phyloP scores from a whole-genome alignment of 2,329 filamentous ascomycete species.

The Stachybotrys elegans region DNA sequence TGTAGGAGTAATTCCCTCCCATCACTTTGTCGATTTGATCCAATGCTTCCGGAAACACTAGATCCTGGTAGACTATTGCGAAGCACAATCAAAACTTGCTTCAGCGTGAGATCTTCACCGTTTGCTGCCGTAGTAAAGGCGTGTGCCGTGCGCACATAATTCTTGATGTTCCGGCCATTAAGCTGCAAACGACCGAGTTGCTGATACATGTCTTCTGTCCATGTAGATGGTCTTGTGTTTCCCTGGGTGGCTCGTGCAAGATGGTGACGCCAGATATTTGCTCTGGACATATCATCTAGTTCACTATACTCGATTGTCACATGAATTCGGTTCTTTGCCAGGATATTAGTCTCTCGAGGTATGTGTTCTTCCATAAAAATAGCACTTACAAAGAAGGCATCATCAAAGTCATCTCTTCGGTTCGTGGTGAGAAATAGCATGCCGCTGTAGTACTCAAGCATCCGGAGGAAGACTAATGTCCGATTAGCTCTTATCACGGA shows the following conservation, averaged over 20 bases:
- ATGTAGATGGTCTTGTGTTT: neutral
- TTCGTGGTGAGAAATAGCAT: neutral
- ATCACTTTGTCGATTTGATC: no score
- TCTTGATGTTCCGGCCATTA: neutral
- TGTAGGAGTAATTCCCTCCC: no score
- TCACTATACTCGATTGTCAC: neutral
- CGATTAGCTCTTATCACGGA: no score
- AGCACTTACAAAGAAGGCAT: neutral
- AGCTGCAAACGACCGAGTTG: neutral
- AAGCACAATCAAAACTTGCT: neutral
- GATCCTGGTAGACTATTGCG: neutral
- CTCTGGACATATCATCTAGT: neutral
- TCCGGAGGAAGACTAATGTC: neutral
- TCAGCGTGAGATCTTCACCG: neutral
- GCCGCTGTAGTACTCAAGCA: neutral
- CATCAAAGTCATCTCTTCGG: neutral
- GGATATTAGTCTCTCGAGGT: no score
- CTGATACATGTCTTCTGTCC: neutral
- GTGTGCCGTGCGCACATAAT: neutral
- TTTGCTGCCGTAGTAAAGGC: neutral
- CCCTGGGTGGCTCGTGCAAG: neutral
- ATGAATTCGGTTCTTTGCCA: neutral
- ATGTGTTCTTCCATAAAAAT: no score
- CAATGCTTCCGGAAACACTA: no score
- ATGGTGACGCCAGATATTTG: neutral